Evolutionary conservation across 768 basidiomycete genomes (phyloP), one percentile per base, ranked within the genome.

Genomic region (Collybia nuda): DNA sequence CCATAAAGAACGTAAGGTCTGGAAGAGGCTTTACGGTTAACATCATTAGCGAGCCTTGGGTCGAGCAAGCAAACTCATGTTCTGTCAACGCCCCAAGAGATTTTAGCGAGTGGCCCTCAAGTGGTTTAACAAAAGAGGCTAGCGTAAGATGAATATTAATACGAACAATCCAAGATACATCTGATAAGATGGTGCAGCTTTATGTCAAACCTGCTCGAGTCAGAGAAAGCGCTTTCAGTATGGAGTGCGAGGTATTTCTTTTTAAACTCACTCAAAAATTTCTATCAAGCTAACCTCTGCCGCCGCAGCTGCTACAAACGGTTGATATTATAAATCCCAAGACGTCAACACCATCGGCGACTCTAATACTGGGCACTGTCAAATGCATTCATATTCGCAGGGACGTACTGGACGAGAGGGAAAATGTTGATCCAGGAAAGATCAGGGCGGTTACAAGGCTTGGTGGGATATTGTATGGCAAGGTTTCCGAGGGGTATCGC

Each of bases 11-110:
- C 46, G 85, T 90, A 59, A 71, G 72, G 47, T 69, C 71, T 0
- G 85, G 81, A 11, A 85, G 84, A 53, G 76, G 80, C 21, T 92
- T 90, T 62, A 84, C 82, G 3, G 81, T 86, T 37, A 87, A 85
- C 55, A 82, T 87, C 44, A 86, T 93, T 63, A 87, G 85, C 56
- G 85, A 89, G 63, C 75, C 86, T 0, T 86, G 81, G 68, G 60
- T 80, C 35, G 76, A 78, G 50, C 77, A 80, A 6, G 82, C 85
- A 3, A 86, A 85, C 54, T 62, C 64, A 19, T 65, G 70, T 41
- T 70, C 76, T 1, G 69, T 82, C n/a, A 75, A 85, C 50, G 71
- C 80, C 2, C 85, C 82, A 6, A 63, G 64, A 7, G 67, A 76
- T 15, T 66, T 79, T 23, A 75, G 77, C 50, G 82, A 85, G 64